phyloP scores from a whole-genome alignment of 1,284 basidiomycete species.

The Acaromyces ingoldii region DNA sequence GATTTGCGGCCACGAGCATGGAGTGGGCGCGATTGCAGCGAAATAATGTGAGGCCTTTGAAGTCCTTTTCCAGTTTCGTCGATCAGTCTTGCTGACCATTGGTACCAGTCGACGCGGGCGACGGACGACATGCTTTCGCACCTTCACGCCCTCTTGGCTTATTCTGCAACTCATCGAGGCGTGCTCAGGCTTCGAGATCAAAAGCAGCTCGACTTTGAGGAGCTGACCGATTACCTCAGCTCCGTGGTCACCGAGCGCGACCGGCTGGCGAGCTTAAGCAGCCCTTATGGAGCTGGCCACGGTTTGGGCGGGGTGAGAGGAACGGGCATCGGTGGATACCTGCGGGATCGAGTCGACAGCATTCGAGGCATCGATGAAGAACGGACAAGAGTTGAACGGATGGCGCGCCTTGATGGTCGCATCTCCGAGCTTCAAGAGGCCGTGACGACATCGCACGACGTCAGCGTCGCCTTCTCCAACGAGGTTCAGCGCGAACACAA shows the following conservation, averaged over 20 bases:
- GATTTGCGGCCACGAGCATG: conserved; percentile 88
- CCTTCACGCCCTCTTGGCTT: conserved; percentile 79
- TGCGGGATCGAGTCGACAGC: conserved; percentile 89
- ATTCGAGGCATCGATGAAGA: conserved; percentile 90
- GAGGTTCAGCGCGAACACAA: conserved; percentile 85
- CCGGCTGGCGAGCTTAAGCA: conserved; percentile 57
- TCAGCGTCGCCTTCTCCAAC: conserved; percentile 88
- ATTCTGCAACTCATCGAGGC: conserved; percentile 80
- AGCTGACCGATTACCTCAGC: conserved; percentile 88
- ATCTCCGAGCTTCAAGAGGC: conserved; percentile 97
- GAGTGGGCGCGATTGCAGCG: conserved; percentile 58
- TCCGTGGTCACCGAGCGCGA: conserved; percentile 87
- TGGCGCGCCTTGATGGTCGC: conserved; percentile 83
- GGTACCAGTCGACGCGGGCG: conserved; percentile 26
- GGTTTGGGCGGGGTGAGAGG: conserved; percentile 58
- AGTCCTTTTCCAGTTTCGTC: no score
- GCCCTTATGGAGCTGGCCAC: conserved; percentile 35
- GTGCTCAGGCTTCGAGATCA: conserved; percentile 92
- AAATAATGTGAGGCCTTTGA: conserved; percentile 23
- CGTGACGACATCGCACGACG: conserved; percentile 88
- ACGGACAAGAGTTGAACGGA: conserved; percentile 80
- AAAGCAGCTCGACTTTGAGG: conserved; percentile 98
- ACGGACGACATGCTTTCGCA: conserved; percentile 71
- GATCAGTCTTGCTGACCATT: neutral
- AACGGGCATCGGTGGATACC: conserved; percentile 67